Evolutionary conservation across 495 filamentous ascomycete species (phyloP), one percentile per base, ranked within the genome.

Genomic region (Penicillium angulare): DNA sequence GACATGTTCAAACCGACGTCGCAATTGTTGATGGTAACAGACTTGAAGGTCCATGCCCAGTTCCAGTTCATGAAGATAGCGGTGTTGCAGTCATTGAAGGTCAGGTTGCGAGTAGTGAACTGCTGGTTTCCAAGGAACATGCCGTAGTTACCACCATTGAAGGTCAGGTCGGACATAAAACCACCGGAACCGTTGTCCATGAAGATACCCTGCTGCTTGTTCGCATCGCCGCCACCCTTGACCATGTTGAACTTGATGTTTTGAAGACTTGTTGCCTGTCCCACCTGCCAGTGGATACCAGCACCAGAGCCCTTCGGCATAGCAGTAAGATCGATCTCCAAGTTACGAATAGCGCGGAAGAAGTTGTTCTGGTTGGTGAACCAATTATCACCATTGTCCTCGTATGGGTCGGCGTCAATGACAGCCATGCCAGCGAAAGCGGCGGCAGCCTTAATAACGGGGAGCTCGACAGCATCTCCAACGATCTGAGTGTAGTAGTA

Each of bases 331-430:
- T 98, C 93, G 66, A 98, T 86, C 60, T 90, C 79, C 58, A 98
- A 88, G 75, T 98, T 97, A 67, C 95, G 89, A 56, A 98, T 76
- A 59, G 95, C 88, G 38, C 93, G 90, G 80, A 90, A 97, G 79
- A 98, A 98, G 76, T 98, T 97, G 83, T 97, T 98, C 71, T 96
- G 87, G 68, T 96, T 95, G 56, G 86, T 90, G 71, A 86, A 96
- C 83, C 86, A 88, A 64, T 87, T 86, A 50, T 56, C 64, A 18
- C 82, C 85, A 7, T 66, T 59, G 5, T 74, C 68, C 23, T 79
- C 59, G 63, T 98, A 97, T 0, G 92, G 92, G 56, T 98, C 87
- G 7, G 89, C 75, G 59, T 97, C 92, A 59, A 98, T 90, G 18
- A 98, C 78, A 16, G 85, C 92, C 68, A 97, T 95, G 53, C 93